These are phyloP conservation scores for Kwoniella heveanensis DNA, from an alignment of 768 basidiomycete genomes.

Conservation along the genomic window DNA sequence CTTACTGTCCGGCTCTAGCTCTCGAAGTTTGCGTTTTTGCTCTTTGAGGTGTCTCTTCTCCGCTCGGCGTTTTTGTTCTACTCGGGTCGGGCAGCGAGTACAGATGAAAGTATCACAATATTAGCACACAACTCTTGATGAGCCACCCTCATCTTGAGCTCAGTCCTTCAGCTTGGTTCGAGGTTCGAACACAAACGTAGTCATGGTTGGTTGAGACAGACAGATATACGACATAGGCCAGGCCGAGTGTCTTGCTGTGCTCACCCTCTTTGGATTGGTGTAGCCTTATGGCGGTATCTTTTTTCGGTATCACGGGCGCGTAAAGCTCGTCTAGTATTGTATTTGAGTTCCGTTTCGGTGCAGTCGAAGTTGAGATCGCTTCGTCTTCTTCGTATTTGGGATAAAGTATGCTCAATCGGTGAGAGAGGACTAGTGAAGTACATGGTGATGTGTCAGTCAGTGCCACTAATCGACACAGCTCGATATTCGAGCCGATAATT, in stretches of 20 bases:
- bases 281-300: constrained; percentile 5
- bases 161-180: too few species aligned
- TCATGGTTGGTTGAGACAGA: too few species aligned
- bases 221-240: too few species aligned
- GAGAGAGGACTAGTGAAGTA: constrained; percentile 6
- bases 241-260: constrained; percentile 4
- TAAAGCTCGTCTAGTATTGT: constrained; percentile 15
- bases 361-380: background rate
- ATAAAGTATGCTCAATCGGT: constrained; percentile 11
- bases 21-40: background rate
- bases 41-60: constrained; percentile 14
- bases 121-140: too few species aligned
- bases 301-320: constrained; percentile 16
- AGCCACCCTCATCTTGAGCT: too few species aligned
- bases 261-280: constrained; percentile 23
- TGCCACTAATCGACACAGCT: background rate
- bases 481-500: too few species aligned
- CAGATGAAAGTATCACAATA: too few species aligned
- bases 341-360: background rate
- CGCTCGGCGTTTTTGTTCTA: constrained; percentile 19
- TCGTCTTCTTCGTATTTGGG: background rate
- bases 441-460: background rate
- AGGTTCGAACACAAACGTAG: too few species aligned
- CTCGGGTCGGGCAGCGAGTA: too few species aligned
- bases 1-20: too few species aligned